Base-by-base conservation (phyloP, 129 eudicot genomes). In the Silybum marianum region DNA sequence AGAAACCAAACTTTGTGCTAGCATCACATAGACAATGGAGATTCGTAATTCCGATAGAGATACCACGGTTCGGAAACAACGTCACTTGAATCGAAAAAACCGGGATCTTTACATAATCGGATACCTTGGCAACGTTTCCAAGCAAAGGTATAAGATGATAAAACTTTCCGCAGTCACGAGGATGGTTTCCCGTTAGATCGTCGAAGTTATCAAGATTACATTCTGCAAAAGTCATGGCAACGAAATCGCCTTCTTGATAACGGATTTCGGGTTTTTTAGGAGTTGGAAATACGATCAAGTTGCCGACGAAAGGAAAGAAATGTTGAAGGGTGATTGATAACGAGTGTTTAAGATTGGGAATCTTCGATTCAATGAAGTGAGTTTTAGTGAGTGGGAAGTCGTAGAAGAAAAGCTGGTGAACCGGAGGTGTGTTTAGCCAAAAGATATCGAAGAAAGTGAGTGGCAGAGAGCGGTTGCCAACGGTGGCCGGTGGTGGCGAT, bases 11-110 rank as follows among this genome's bases (percentile, higher is more conserved):
- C n/a, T 82, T 34, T 11, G 86, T 62, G 7, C 74, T 74, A 3
- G 88, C 88, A 36, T 90, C 93, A 11, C 82, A 86, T 2, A 77
- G 82, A 0, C 77, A 73, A 69, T 85, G 88, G 32, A 76, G 88
- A 48, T 81, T 70, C 1, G 90, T 72, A 40, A 90, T 69, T 36
- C 94, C 94, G 0, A 90, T 44, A 7, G 87, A 32, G 21, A 90
- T 54, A 7, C 94, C 94, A 0, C 0, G 9, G 21, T 76, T 23
- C 0, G 81, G 77, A 1, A 79, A 63, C 0, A 84, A 12, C 2
- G 91, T 84, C 5, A 85, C 86, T 58, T 87, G 82, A 0, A 88
- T 16, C 9, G 86, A 75, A 0, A 88, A 7, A 7, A 85, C n/a
- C 2, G 91, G 89, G 38, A 76, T 22, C 5, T 26, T 12, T 12